phyloP scores from a whole-genome alignment of 225 moss, liverwort and hornwort species.

The Marchantia paleacea region DNA sequence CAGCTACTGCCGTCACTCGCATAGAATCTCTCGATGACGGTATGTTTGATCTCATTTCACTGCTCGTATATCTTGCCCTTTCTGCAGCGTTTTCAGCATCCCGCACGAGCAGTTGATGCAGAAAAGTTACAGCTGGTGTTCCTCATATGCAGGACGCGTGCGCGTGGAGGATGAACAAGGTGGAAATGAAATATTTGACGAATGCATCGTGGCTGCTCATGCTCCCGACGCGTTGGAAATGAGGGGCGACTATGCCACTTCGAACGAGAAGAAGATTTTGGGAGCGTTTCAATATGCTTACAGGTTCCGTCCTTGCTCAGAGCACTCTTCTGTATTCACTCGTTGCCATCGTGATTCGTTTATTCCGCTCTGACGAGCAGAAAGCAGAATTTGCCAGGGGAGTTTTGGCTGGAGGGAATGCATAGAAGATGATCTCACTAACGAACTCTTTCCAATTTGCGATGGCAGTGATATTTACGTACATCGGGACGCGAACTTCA shows the following conservation, averaged over 20 bases:
- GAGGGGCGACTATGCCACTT: slow-evolving; percentile 62
- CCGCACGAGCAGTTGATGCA: background rate
- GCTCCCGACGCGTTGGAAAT: slow-evolving; percentile 81
- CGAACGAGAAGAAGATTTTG: slow-evolving; percentile 59
- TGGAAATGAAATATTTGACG: slow-evolving; percentile 61
- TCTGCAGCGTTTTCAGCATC: background rate
- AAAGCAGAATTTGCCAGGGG: background rate
- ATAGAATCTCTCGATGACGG: slow-evolving; percentile 49
- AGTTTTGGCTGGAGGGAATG: too few relatives aligned
- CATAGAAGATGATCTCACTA: background rate
- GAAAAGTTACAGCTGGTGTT: background rate
- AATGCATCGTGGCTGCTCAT: slow-evolving; percentile 84
- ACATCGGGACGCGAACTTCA: slow-evolving; percentile 64
- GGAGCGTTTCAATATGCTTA: slow-evolving; percentile 76
- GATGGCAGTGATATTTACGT: slow-evolving; percentile 65
- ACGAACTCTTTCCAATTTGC: background rate
- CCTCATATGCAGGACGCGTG: slow-evolving; percentile 50
- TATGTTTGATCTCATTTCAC: background rate
- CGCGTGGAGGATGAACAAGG: slow-evolving; percentile 68
- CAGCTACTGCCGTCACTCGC: slow-evolving; percentile 52
- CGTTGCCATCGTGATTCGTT: background rate
- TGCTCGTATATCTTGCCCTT: background rate
- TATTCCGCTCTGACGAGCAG: background rate
- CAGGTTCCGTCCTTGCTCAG: slow-evolving; percentile 40
- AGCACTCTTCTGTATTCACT: background rate